Evolutionary conservation across 1,284 basidiomycete species (phyloP).

Genomic region (Wallemia mellicola): DNA sequence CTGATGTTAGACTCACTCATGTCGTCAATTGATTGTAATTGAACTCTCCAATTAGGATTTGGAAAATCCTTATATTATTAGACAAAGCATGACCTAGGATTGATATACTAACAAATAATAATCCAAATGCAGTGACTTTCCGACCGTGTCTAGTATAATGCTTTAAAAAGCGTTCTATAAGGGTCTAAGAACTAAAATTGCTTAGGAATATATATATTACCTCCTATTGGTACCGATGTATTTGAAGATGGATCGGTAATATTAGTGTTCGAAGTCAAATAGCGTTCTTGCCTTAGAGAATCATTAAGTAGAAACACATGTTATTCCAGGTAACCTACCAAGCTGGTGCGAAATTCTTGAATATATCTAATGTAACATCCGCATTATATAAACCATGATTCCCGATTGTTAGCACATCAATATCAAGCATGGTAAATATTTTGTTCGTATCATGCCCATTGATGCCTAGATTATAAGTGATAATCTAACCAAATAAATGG

Average conservation of each 20-base stretch:
- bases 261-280: conserved; percentile 55
- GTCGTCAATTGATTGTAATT: conserved; percentile 10
- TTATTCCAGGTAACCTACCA: conserved; percentile 9
- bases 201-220: conserved; percentile 10
- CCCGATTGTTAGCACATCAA: conserved; percentile 57
- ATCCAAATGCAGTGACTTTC: neutral
- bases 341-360: conserved; percentile 40
- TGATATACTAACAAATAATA: neutral
- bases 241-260: conserved; percentile 33
- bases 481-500: neutral
- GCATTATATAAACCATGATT: conserved; percentile 72
- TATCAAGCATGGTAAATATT: conserved; percentile 41
- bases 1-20: conserved; percentile 10
- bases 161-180: neutral
- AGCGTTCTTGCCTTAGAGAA: conserved; percentile 32
- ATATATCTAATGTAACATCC: conserved; percentile 41
- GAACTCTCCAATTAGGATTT: conserved; percentile 8
- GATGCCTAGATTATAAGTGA: neutral
- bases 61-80: conserved; percentile 11
- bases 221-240: conserved; percentile 10
- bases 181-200: conserved; percentile 8
- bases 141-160: neutral
- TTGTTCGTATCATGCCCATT: conserved; percentile 24
- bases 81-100: neutral
- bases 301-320: conserved; percentile 6